Base-by-base conservation (phyloP, 305 asterid genomes). In the Fraxinus albicans region DNA sequence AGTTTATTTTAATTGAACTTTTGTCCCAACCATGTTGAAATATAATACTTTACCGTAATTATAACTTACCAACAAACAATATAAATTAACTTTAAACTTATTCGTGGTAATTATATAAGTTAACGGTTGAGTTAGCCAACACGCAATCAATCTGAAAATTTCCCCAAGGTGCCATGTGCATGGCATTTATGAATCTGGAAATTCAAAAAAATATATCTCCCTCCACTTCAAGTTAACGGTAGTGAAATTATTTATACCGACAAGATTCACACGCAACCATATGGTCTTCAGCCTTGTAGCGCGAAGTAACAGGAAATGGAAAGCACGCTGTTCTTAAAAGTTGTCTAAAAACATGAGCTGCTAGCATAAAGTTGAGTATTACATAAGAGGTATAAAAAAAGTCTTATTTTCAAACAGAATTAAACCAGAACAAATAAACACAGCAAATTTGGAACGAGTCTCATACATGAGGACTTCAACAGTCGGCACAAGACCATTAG, bases 401-500 rank as follows among this genome's bases (percentile, higher is more conserved):
- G 19, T 29, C 19, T 69, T 10, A 36, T 29, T 69, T 31, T 27
- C 33, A 69, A 31, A 7, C 38, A 69, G 19, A 2, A 29, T 12
- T 29, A 69, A 31, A 69, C 75, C 19, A 29, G n/a, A 67, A 67
- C 3, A 63, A 23, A 6, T 3, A 3, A 67, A 9, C 73, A 65
- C 4, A 3, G 69, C 17, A 17, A 25, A 77, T 73, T 38, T 58
- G 75, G 76, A 81, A 65, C 13, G 3, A 36, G 17, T 23, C 23
- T 12, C 34, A 25, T 27, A 6, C 40, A 76, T 25, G 4, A 40
- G 25, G 19, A 67, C 74, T 67, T 27, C 10, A 15, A 85, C 33
- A 29, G 15, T 47, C 75, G 77, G 29, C 36, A 42, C 81, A 85
- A 15, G 73, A 75, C 72, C 73, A 38, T 44, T 82, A 80, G 69